Evolutionary conservation across 176 grass and related monocot species (phyloP).

Genomic region (Coix lacrymajobi): DNA sequence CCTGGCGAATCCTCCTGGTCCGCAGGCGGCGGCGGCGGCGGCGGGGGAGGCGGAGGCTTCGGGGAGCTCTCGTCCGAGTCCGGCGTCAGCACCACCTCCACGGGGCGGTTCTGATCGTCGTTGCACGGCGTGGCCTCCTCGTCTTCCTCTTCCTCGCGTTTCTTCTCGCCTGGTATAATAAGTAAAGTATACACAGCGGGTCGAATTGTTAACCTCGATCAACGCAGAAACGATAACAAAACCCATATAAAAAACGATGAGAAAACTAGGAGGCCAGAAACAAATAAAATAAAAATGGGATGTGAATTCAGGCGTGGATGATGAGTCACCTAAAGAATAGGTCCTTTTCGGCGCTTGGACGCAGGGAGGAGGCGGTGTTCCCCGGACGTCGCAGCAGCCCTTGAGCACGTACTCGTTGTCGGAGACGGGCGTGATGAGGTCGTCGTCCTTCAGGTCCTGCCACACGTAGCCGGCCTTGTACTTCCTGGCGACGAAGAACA

Average conservation of each 20-base stretch:
- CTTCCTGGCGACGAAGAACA: constrained; percentile 9
- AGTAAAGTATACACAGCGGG: background rate
- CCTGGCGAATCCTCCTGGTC: constrained; percentile 29
- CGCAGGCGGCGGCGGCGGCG: background rate
- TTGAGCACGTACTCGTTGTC: constrained; percentile 71
- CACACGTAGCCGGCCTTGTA: constrained; percentile 51
- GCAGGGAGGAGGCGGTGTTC: constrained; percentile 5
- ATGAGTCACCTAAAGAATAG: background rate
- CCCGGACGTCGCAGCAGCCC: constrained; percentile 54
- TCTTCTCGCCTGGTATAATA: constrained; percentile 18
- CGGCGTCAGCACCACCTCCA: background rate
- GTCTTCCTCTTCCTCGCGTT: background rate
- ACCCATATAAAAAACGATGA: background rate
- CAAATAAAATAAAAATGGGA: background rate
- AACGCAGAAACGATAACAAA: background rate
- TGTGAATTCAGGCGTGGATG: background rate
- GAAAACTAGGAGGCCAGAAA: background rate
- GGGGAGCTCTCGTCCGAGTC: constrained; percentile 3
- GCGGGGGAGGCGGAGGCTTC: constrained; percentile 1
- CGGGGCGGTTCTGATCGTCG: background rate
- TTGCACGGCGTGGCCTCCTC: background rate
- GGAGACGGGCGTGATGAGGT: constrained; percentile 65
- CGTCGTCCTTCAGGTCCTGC: constrained; percentile 66
- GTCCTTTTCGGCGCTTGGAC: background rate
- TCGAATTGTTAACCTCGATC: background rate